Conservation (phyloP, 208 protist species). For the Leishmania mexicana region DNA sequence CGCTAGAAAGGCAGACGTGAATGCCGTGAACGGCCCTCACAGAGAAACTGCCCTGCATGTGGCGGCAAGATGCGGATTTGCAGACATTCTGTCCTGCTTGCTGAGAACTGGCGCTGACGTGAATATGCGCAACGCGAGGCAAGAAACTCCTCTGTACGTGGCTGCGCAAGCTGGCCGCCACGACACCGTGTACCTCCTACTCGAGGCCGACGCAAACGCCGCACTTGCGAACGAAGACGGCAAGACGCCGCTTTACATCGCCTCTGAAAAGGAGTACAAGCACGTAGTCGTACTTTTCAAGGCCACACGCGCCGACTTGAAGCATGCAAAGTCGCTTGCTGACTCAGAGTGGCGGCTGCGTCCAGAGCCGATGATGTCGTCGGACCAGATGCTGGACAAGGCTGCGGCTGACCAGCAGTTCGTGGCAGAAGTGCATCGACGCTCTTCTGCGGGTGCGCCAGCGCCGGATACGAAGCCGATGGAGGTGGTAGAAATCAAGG, state of each 20-base stretch:
- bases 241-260: conserved; percentile 85
- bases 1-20: conserved; percentile 59
- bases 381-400: conserved; percentile 66
- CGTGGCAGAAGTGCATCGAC: conserved; percentile 39
- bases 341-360: conserved; percentile 58
- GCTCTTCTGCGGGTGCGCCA: conserved; percentile 19
- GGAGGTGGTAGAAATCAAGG: conserved; percentile 76
- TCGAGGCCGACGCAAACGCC: conserved; percentile 59
- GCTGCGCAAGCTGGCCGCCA: conserved; percentile 73
- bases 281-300: conserved; percentile 85
- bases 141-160: conserved; percentile 81
- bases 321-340: conserved; percentile 67
- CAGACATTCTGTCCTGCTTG: conserved; percentile 46
- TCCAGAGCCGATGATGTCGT: conserved; percentile 60
- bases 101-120: conserved; percentile 55
- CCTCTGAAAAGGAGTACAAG: conserved; percentile 83
- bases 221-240: conserved; percentile 75
- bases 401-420: conserved; percentile 50
- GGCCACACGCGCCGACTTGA: conserved; percentile 48
- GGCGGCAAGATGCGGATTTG: conserved; percentile 57
- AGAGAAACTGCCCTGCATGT: conserved; percentile 82
- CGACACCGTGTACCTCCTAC: conserved; percentile 66
- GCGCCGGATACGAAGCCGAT: conserved; percentile 47
- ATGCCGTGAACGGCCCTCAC: conserved; percentile 50
- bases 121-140: conserved; percentile 65